These are phyloP conservation scores for Apiotrichum gamsii DNA, from an alignment of 1,284 basidiomycete genomes.

Conservation along the genomic window DNA sequence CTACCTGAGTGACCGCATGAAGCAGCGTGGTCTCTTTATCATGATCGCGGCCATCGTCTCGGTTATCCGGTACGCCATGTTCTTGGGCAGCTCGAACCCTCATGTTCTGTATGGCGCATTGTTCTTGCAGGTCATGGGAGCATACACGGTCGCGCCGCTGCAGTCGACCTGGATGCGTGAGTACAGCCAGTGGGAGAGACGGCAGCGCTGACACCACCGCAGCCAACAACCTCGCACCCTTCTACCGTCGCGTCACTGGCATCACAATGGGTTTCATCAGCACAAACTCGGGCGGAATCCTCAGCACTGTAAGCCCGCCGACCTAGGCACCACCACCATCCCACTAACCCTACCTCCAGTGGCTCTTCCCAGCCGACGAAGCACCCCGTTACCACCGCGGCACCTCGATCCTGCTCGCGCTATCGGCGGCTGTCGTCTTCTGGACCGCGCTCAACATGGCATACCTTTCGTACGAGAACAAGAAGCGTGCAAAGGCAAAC, in stretches of 20 bases:
- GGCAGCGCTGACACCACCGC: not conserved
- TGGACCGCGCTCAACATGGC: constrained; percentile 20
- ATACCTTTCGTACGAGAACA: constrained; percentile 21
- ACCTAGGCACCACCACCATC: too few species aligned
- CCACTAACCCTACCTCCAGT: constrained; percentile 21
- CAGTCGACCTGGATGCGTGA: constrained; percentile 32
- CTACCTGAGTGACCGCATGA: constrained; percentile 54
- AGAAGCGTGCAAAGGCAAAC: not conserved
- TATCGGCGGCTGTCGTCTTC: constrained; percentile 16
- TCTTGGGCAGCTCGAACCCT: constrained; percentile 23
- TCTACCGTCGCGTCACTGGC: constrained; percentile 54
- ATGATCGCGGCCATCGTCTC: constrained; percentile 24
- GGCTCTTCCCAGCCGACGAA: constrained; percentile 52
- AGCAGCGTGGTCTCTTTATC: constrained; percentile 50
- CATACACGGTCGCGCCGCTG: constrained; percentile 32
- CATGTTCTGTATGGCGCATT: constrained; percentile 36
- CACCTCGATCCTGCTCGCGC: constrained; percentile 30
- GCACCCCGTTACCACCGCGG: constrained; percentile 49
- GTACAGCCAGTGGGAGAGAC: not conserved
- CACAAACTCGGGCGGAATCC: constrained; percentile 57
- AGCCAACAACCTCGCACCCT: constrained; percentile 57
- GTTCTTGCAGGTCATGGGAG: constrained; percentile 42
- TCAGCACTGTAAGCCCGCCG: too few species aligned
- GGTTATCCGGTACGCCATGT: constrained; percentile 38
- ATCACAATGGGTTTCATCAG: constrained; percentile 55